Evolutionary conservation across 495 filamentous ascomycete species (phyloP).

Genomic region (Penicillium subrubescens): DNA sequence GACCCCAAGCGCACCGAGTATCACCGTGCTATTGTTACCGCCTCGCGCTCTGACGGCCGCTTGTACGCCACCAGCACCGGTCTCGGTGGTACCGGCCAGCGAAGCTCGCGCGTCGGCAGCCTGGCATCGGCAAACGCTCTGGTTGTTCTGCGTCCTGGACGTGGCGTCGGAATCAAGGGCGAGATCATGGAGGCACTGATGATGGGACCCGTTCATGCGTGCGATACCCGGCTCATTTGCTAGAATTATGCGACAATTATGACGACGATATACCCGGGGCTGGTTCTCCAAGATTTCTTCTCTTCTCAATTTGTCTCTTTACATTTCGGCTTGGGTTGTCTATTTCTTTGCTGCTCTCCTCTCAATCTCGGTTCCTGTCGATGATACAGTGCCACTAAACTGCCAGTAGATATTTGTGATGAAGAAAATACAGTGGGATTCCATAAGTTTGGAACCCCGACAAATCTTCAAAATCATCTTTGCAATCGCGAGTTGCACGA

Average conservation of each 20-base stretch:
- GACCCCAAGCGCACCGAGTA: conserved; percentile 83
- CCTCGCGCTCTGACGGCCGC: conserved; percentile 61
- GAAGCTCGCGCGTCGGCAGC: conserved; percentile 88
- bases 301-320: conserved; percentile 7
- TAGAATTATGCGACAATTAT: conserved; percentile 14
- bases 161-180: conserved; percentile 53
- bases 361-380: neutral
- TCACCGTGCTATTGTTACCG: conserved; percentile 71
- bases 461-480: too few relatives aligned
- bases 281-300: conserved; percentile 18
- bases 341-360: neutral
- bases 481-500: too few relatives aligned
- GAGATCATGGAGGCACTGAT: conserved; percentile 61
- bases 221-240: conserved; percentile 31
- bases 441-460: too few relatives aligned
- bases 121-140: conserved; percentile 85
- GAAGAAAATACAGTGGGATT: too few relatives aligned
- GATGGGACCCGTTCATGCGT: conserved; percentile 52
- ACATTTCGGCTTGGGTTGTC: conserved; percentile 11
- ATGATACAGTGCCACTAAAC: conserved; percentile 14
- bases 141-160: conserved; percentile 68
- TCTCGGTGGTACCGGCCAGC: conserved; percentile 60
- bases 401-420: conserved; percentile 20
- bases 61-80: conserved; percentile 84
- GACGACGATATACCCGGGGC: conserved; percentile 14